phyloP scores from a whole-genome alignment of 2,329 filamentous ascomycete genomes.

The Lizonia empirigonia region DNA sequence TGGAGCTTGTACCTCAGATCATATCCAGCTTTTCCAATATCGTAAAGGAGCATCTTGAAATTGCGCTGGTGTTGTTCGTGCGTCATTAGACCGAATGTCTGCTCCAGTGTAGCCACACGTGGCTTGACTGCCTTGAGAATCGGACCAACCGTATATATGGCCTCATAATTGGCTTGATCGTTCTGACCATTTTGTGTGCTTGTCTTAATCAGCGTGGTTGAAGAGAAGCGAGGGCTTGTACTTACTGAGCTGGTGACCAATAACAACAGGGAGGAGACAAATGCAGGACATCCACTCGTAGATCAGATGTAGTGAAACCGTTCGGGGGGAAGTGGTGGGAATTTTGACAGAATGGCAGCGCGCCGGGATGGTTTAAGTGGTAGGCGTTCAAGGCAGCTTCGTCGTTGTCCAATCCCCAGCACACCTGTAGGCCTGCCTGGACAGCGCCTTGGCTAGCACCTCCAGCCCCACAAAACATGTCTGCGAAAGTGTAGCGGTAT shows the following conservation, averaged over 20 bases:
- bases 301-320: no score
- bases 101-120: slow-evolving; percentile 16
- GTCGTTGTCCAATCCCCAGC: slow-evolving; percentile 28
- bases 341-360: no score
- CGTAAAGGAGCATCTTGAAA: slow-evolving; percentile 22
- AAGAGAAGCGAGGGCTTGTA: neutral
- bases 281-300: slow-evolving; percentile 26
- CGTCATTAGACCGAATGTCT: slow-evolving; percentile 5
- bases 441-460: slow-evolving; percentile 30
- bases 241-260: slow-evolving; percentile 28
- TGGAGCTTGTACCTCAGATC: slow-evolving; percentile 30
- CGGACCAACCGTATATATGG: slow-evolving; percentile 22
- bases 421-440: slow-evolving; percentile 18
- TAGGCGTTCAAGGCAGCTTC: slow-evolving; percentile 22
- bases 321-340: no score
- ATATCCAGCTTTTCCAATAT: slow-evolving; percentile 28
- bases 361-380: slow-evolving; percentile 16
- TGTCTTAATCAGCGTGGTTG: neutral
- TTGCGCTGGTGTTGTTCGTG: slow-evolving; percentile 11
- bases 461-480: slow-evolving; percentile 32
- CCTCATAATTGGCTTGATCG: slow-evolving; percentile 30
- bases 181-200: slow-evolving; percentile 25
- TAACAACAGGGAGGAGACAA: slow-evolving; percentile 27
- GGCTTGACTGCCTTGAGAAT: slow-evolving; percentile 24
- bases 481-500: slow-evolving; percentile 17